phyloP scores from a whole-genome alignment of 2,329 filamentous ascomycete species.

The Aureobasidium sp. region DNA sequence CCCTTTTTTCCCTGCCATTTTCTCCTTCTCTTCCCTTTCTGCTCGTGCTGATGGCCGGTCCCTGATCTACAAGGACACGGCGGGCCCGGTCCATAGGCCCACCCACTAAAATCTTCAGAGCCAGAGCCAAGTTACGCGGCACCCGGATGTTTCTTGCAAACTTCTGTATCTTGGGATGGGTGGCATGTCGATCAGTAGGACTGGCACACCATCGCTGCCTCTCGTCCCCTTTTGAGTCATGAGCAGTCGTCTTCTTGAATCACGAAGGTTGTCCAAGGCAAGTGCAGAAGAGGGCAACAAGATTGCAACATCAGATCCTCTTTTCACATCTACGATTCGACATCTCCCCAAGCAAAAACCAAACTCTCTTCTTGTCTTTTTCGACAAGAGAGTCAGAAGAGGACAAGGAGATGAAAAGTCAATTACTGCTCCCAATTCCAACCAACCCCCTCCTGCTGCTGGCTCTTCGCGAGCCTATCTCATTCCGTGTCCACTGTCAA shows the following conservation, averaged over 20 bases:
- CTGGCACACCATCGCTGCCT: neutral
- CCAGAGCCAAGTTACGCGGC: neutral
- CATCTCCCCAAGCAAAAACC: too few species aligned
- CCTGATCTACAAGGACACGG: neutral
- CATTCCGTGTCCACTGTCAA: too few species aligned
- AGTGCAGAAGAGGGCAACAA: neutral
- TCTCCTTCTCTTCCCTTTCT: neutral
- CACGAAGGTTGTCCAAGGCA: neutral
- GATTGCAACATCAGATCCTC: constrained; percentile 1
- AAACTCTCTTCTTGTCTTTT: neutral
- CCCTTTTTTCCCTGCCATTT: too few species aligned
- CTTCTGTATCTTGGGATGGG: neutral
- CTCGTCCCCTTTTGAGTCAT: neutral
- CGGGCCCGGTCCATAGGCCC: neutral
- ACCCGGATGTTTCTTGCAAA: neutral
- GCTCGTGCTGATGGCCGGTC: neutral
- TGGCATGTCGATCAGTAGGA: neutral
- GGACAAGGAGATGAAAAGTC: too few species aligned
- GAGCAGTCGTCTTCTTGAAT: neutral
- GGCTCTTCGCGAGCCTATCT: too few species aligned
- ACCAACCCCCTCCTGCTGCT: too few species aligned
- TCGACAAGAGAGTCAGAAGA: too few species aligned
- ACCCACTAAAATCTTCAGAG: neutral
- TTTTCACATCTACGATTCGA: neutral
- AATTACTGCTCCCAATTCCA: too few species aligned